These are phyloP conservation scores for Phytophthora podocarpi DNA, from an alignment of 352 stramenopile species.

Conservation along the genomic window DNA sequence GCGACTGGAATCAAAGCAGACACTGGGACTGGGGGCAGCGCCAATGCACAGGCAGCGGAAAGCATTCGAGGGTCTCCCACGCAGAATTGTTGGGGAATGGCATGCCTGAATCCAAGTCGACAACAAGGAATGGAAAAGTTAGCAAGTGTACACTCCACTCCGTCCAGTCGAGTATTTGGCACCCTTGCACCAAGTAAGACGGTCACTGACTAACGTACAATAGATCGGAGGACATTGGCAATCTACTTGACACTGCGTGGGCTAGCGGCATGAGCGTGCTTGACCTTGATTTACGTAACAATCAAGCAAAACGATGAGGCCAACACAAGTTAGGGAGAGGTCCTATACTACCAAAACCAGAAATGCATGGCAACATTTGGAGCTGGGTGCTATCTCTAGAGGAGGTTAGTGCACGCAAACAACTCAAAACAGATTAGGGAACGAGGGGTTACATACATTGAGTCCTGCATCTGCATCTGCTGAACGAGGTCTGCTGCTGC, in stretches of 20 bases:
- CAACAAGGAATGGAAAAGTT: not conserved
- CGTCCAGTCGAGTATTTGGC: no score
- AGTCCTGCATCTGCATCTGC: constrained; percentile 5
- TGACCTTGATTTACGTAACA: not conserved
- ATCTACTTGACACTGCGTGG: not conserved
- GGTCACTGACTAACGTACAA: constrained; percentile 1
- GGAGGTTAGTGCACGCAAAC: not conserved
- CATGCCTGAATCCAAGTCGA: not conserved
- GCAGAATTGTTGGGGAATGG: not conserved
- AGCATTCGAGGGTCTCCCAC: not conserved
- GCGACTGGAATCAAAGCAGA: not conserved
- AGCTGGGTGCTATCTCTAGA: no score
- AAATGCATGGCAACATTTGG: no score
- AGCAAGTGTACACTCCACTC: no score
- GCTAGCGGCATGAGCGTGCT: constrained; percentile 6
- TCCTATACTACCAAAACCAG: not conserved
- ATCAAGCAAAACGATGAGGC: not conserved
- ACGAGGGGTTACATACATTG: constrained; percentile 25
- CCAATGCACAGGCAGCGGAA: not conserved
- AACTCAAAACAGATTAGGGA: constrained; percentile 6
- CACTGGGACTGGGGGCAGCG: not conserved
- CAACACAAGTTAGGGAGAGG: constrained; percentile 16
- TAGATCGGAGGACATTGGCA: not conserved
- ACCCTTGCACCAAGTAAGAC: not conserved
- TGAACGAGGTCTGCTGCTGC: constrained; percentile 6